Base-by-base conservation (phyloP, 768 basidiomycete genomes). In the Hysterangium stoloniferum region DNA sequence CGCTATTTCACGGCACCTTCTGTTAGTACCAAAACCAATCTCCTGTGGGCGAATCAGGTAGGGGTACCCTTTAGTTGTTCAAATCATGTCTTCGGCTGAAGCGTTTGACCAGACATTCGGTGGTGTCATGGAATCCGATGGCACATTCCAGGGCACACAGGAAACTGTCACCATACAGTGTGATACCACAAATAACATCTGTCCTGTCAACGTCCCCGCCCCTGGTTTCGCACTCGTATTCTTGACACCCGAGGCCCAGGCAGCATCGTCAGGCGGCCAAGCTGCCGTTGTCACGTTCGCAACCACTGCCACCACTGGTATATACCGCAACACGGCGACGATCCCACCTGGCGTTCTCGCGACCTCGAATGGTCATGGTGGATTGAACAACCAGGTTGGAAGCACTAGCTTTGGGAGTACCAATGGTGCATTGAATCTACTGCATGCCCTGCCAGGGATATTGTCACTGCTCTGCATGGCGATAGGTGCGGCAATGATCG, bases 141-240 rank as follows among this genome's bases (percentile, higher is more conserved):
- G 87, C 1, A 76, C 80, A 38, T 73, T 80, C 24, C 67, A 68
- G 40, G 85, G 85, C 40, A 58, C 62, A 0, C 68, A 78, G 38
- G 61, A 72, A 48, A 71, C 88, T 7, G 67, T 75, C 51, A 81
- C 76, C 0, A 72, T 90, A 31, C 56, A 64, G 12, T 93, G 89
- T 58, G 71, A 84, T 59, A 64, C 68, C 31, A 61, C 62, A 4
- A 66, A 68, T 48, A 75, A 77, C 57, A 68, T 68, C 0, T 90
- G 88, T 63, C 56, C 64, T 20, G 69, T 90, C 43, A 71, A 71
- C 6, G 77, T 90, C 40, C 74, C 77, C 29, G 83, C 85, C 0
- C 87, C 89, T 0, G 78, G 78, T 32, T 80, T 84, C 54, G 86
- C 86, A 1, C 71, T 91, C 38, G 83, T 91, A 52, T 87, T 86